Evolutionary conservation across 2,329 filamentous ascomycete species (phyloP), one percentile per base, ranked within the genome.

Genomic region (Verticillium dahliae): DNA sequence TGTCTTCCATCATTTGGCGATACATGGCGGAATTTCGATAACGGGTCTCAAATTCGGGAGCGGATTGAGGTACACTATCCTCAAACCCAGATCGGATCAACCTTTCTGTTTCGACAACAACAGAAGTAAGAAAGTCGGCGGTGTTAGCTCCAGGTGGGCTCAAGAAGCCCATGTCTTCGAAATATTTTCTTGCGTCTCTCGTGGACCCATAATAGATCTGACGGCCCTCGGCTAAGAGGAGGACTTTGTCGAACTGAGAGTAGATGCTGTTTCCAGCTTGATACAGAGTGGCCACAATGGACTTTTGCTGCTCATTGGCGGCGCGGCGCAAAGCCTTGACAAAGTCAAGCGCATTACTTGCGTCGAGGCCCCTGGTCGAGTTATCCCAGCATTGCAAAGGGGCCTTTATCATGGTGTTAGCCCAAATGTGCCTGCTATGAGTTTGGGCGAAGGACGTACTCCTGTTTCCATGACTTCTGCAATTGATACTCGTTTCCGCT

Each of bases 161-260:
- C 45, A 81, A 71, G 80, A 85, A 92, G 56, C 90, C 90, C 72
- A 89, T 84, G 11, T 81, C 75, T 66, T 86, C 83, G 64, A 92
- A 92, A 71, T 85, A 92, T 0, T 70, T 71, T 67, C 81, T 86
- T 0, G 89, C 90, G 4, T 78, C 71, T 4, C 68, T 70, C 0
- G 85, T 82, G 0, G 83, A 82, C 0, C 90, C 90, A 65, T 87
- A 92, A 75, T 86, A 94, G 63, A 93, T 92, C 68, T 92, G 83
- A 0, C 87, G 81, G 0, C 91, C 91, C 68, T 92, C 87, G 68
- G 92, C 91, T 0, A 93, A 76, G 0, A 94, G 87, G 0, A 86
- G 80, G 0, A 84, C 85, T 70, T 92, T 92, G 74, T 94, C 89
- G 66, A 94, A 93, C 6, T 85, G 74, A 59, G 90, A 85, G 69